Evolutionary conservation across 768 basidiomycete species (phyloP).

Genomic region (Kondoa malvinella): DNA sequence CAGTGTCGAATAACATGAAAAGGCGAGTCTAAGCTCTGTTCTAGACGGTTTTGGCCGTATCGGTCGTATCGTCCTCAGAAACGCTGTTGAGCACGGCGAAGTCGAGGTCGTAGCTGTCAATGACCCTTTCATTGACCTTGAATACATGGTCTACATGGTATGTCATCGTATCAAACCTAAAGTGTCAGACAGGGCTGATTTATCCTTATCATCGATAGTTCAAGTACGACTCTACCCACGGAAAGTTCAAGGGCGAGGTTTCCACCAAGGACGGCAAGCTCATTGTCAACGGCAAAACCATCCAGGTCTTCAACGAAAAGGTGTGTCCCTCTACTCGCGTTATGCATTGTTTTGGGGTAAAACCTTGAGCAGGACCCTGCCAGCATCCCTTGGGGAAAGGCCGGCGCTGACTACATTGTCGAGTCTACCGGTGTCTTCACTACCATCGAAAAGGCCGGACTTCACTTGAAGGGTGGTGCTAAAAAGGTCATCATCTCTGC

Average conservation of each 20-base stretch:
- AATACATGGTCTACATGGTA: constrained; percentile 63
- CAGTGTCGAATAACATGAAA: too few species aligned
- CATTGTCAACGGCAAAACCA: constrained; percentile 56
- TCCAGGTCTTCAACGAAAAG: constrained; percentile 64
- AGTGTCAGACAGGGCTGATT: neutral
- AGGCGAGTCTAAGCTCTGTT: too few species aligned
- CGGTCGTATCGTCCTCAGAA: constrained; percentile 93
- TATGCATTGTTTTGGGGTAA: too few species aligned
- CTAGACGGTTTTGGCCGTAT: too few species aligned
- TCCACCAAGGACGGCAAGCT: constrained; percentile 77
- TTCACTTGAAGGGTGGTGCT: constrained; percentile 93
- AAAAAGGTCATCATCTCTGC: constrained; percentile 99
- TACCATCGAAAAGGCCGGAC: constrained; percentile 75
- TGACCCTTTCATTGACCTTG: constrained; percentile 79
- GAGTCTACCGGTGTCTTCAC: constrained; percentile 99
- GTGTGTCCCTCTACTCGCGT: too few species aligned
- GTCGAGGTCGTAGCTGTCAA: constrained; percentile 76
- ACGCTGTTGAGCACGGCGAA: constrained; percentile 58
- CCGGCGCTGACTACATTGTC: constrained; percentile 80
- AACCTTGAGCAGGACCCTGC: constrained; percentile 44
- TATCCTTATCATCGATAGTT: constrained; percentile 43
- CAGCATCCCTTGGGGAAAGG: constrained; percentile 61
- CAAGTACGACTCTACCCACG: constrained; percentile 84
- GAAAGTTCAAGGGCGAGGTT: constrained; percentile 72
- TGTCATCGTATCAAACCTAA: neutral